Evolutionary conservation across 495 filamentous ascomycete species (phyloP).

Genomic region (Pseudotulostoma volvatum): DNA sequence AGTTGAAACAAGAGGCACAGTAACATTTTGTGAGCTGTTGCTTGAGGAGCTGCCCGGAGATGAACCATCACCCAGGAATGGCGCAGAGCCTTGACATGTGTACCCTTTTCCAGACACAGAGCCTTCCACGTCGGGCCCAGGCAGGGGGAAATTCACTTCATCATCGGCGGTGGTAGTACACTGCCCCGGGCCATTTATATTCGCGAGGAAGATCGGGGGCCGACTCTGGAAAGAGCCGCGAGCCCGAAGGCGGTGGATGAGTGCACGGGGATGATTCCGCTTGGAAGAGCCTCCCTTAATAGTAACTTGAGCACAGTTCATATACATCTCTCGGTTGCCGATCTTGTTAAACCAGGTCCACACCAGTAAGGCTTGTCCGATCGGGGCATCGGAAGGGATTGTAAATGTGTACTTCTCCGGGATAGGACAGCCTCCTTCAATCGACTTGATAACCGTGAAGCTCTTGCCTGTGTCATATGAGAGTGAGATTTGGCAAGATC

Average conservation of each 20-base stretch:
- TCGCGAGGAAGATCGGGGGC: conserved; percentile 59
- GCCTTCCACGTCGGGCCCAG: conserved; percentile 44
- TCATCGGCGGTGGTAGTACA: conserved; percentile 34
- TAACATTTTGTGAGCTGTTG: conserved; percentile 9
- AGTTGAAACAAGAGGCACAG: too few species aligned
- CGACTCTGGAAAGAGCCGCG: conserved; percentile 34
- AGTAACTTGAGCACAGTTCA: conserved; percentile 72
- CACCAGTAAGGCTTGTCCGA: conserved; percentile 46
- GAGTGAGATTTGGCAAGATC: conserved; percentile 72
- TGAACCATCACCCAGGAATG: conserved; percentile 9
- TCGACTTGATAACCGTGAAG: conserved; percentile 70
- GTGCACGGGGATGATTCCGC: conserved; percentile 10
- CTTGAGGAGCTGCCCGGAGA: conserved; percentile 5
- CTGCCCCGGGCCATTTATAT: conserved; percentile 32
- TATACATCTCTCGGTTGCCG: conserved; percentile 87
- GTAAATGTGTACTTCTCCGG: conserved; percentile 32
- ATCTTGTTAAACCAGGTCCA: conserved; percentile 90
- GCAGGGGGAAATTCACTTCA: conserved; percentile 47
- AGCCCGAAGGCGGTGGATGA: conserved; percentile 2
- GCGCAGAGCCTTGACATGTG: conserved; percentile 14
- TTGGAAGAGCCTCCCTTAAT: conserved; percentile 37
- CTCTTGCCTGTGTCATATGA: conserved; percentile 55
- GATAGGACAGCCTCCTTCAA: conserved; percentile 65
- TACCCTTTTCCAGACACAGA: conserved; percentile 17
- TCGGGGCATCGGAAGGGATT: conserved; percentile 27